phyloP scores from a whole-genome alignment of 2,329 filamentous ascomycete genomes.

The Intubia oerlemansii region DNA sequence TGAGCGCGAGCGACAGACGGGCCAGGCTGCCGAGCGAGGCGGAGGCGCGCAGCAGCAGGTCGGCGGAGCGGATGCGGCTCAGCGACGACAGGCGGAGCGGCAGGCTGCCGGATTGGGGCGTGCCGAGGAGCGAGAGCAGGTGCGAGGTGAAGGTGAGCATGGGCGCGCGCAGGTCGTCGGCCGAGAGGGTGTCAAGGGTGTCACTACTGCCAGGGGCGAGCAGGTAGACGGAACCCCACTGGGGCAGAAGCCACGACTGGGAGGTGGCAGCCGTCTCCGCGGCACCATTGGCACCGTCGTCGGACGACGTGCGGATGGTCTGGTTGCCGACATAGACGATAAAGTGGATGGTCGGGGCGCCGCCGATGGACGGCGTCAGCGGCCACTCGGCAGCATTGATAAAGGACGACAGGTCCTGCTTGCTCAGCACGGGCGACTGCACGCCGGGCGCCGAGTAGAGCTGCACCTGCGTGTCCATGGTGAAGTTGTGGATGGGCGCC shows the following conservation, averaged over 20 bases:
- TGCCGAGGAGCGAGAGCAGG: conserved; percentile 67
- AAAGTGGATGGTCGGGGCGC: conserved; percentile 88
- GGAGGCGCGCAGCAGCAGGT: conserved; percentile 70
- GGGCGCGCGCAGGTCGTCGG: conserved; percentile 43
- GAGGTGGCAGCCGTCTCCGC: conserved; percentile 20
- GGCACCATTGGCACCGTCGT: conserved; percentile 16
- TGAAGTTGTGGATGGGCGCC: conserved; percentile 77
- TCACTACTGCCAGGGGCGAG: too few species aligned
- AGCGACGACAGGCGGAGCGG: conserved; percentile 71
- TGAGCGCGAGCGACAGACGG: conserved; percentile 61
- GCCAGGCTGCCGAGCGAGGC: conserved; percentile 88
- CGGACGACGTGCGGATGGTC: conserved; percentile 31
- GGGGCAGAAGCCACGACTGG: conserved; percentile 73
- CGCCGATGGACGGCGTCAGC: conserved; percentile 78
- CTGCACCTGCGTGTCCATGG: conserved; percentile 88
- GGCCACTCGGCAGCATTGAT: conserved; percentile 98
- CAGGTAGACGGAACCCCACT: conserved; percentile 63
- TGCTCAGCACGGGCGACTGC: conserved; percentile 43
- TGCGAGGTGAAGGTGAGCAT: conserved; percentile 85
- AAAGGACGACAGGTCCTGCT: conserved; percentile 79
- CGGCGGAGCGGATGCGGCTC: conserved; percentile 65
- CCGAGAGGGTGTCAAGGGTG: too few species aligned
- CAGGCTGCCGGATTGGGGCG: conserved; percentile 63
- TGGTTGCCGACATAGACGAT: conserved; percentile 72
- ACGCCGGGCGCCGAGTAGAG: conserved; percentile 62